These are phyloP conservation scores for Guadua angustifolia DNA, from an alignment of 176 grass and related monocot species.

Conservation along the genomic window DNA sequence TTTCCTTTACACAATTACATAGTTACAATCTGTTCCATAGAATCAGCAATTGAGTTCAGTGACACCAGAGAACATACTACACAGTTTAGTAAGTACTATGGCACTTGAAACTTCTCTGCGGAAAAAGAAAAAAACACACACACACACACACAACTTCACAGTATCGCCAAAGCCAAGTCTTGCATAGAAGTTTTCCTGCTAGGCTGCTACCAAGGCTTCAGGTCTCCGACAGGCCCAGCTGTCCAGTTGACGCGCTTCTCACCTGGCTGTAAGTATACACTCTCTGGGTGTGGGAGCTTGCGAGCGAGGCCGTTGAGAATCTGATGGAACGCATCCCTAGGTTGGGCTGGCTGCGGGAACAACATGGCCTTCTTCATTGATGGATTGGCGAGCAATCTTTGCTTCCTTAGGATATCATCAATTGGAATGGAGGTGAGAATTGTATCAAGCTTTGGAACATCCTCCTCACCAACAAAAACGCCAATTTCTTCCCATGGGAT, in stretches of 20 bases:
- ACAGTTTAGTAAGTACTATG: conserved; percentile 1
- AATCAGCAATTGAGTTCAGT: conserved; percentile 19
- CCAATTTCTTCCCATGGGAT: conserved; percentile 95
- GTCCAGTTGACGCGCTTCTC: conserved; percentile 83
- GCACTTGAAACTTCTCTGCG: conserved; percentile 8
- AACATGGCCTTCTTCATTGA: conserved; percentile 96
- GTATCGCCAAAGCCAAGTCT: not conserved
- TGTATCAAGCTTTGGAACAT: conserved; percentile 77
- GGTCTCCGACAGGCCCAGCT: conserved; percentile 63
- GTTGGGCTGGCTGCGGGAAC: conserved; percentile 79
- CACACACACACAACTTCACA: conserved; percentile 36
- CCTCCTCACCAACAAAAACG: conserved; percentile 78
- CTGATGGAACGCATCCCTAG: conserved; percentile 84
- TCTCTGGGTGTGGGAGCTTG: conserved; percentile 68
- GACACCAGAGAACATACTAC: not conserved
- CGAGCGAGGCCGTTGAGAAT: conserved; percentile 88
- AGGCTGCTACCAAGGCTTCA: conserved; percentile 80
- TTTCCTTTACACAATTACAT: conserved; percentile 45
- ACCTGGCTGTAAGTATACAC: conserved; percentile 61
- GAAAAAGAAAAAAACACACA: conserved; percentile 12
- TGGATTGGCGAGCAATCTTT: conserved; percentile 81
- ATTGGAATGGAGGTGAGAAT: conserved; percentile 86
- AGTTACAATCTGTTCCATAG: conserved; percentile 33
- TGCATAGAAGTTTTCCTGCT: not conserved
- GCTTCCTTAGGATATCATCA: conserved; percentile 78